Base-by-base conservation (phyloP, 306 rosid genomes). In the Ceratonia siliqua region DNA sequence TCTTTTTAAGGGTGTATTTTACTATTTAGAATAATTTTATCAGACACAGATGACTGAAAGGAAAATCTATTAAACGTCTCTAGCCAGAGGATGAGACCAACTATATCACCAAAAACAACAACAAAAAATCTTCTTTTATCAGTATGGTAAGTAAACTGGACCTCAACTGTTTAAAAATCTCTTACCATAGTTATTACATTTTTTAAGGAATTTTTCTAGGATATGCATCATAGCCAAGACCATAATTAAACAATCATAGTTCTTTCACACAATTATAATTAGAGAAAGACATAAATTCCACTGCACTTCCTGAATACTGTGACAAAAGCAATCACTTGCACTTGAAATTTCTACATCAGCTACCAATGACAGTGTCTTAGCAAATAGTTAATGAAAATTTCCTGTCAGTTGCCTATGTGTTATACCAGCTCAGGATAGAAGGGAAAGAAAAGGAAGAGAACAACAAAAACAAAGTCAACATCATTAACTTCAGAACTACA, bases 401-500 rank as follows among this genome's bases (percentile, higher is more conserved):
- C 73, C 53, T 72, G 36, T 33, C 17, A 24, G 42, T 57, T 30
- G 39, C 76, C 39, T 11, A 11, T 27, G 24, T 35, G 18, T 18
- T 33, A 58, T 18, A 4, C n/a, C 72, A 36, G 21, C 38, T 24
- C 42, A 58, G n/a, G 3, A 21, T 13, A 39, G 21, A 50, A 48
- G 61, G 55, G 27, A 74, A 72, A 35, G 42, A 55, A 21, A 35
- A 50, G 35, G n/a, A 21, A 8, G 18, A 39, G 24, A 54, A 62
- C 18, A 24, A 49, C 73, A 56, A 76, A 83, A 61, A 62, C 38
- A 3, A 39, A 72, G 36, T 48, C 45, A 57, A 73, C 13, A 77
- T 35, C 32, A 57, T 36, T 57, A 69, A 20, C 48, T 57, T 54
- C 25, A 70, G 27, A 82, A 72, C 57, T 79, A 32, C 66, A 68